These are phyloP conservation scores for Lichtheimia ornata DNA, from an alignment of 371 early-diverging fungal species.

Conservation along the genomic window DNA sequence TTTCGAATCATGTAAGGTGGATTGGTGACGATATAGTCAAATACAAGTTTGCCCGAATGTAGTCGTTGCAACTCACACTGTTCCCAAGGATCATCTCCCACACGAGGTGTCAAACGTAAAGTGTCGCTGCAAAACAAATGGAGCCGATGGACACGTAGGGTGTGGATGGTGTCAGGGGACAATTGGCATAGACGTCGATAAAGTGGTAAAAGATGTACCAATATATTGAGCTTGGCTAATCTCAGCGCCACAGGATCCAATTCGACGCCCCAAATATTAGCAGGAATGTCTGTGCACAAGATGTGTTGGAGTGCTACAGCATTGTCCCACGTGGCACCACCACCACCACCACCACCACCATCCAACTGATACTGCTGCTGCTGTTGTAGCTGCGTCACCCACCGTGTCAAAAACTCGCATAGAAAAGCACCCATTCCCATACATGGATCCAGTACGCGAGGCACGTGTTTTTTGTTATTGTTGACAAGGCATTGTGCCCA, in stretches of 20 bases:
- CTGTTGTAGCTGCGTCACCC: constrained; percentile 42
- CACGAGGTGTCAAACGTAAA: constrained; percentile 38
- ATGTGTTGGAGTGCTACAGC: constrained; percentile 23
- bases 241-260: constrained; percentile 62
- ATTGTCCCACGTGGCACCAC: constrained; percentile 45
- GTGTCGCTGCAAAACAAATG: constrained; percentile 64
- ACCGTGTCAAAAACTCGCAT: constrained; percentile 50
- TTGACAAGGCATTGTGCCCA: constrained; percentile 45
- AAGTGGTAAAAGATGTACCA: constrained; percentile 42
- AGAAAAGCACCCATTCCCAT: constrained; percentile 65
- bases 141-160: constrained; percentile 46
- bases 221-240: constrained; percentile 41
- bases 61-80: neutral
- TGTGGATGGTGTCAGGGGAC: neutral
- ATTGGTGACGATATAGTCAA: constrained; percentile 25
- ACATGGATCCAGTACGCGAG: constrained; percentile 62
- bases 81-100: constrained; percentile 34
- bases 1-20: constrained; percentile 74
- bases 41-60: constrained; percentile 35
- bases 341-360: no score
- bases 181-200: constrained; percentile 36
- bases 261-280: constrained; percentile 62
- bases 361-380: no score
- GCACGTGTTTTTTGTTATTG: constrained; percentile 36
- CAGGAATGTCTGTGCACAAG: constrained; percentile 33